Base-by-base conservation (phyloP, 2,329 filamentous ascomycete species). In the Sporothrix mexicana region DNA sequence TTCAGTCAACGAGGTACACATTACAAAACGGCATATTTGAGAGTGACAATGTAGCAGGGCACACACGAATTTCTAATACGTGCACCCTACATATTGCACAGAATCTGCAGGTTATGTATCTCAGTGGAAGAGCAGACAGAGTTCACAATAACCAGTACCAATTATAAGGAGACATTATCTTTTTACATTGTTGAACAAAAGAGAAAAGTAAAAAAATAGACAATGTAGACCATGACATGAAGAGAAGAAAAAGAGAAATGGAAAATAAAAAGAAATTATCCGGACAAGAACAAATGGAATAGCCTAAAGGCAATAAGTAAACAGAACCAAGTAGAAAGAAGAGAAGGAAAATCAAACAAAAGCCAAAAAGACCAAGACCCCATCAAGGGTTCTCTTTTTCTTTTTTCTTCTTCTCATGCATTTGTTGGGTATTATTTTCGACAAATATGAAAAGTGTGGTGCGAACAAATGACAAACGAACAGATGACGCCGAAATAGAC, bases 361-460 rank as follows among this genome's bases (percentile, higher is more conserved):
- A 61, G 43, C 30, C 51, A 53, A 69, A 61, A 43, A 47, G 30
- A 15, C 55, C 45, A 30, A 30, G n/a, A 47, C 43, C 20, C 71
- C 71, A 61, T 72, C 62, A 49, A 68, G 51, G 53, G 30, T 55
- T 45, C 68, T 61, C 12, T 10, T 17, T 36, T 17, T 51, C 12
- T 66, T 43, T 47, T 55, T 41, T 25, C 15, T 62, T 68, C 70
- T 30, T 64, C 53, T 70, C 67, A 41, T 74, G 70, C 69, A 66
- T 70, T 70, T 67, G 70, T 71, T 70, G 73, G 73, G 73, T 74
- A 74, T 74, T 74, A 72, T 69, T 51, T 67, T 55, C 61, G 41
- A 55, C 61, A 45, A 51, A 68, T 55, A 53, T 68, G 53, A 72
- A 68, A 69, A 73, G 57, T 43, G 20, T 23, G 51, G 7, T 45